Conservation (phyloP, 208 protist species). For the Borovskyia barvae region DNA sequence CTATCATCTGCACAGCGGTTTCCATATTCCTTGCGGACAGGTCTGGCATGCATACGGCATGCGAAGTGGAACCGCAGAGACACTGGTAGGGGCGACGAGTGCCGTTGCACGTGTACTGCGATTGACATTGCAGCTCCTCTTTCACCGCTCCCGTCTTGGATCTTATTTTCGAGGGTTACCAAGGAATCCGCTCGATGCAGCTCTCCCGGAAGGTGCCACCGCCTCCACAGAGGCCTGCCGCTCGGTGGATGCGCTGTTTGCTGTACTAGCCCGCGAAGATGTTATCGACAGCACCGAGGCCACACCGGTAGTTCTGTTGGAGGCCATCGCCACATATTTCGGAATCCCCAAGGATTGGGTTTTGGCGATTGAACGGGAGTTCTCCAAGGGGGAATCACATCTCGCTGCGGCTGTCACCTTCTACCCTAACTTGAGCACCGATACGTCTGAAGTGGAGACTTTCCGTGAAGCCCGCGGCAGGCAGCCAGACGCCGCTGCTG, state of each 20-base stretch:
- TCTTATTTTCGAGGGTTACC: constrained; percentile 40
- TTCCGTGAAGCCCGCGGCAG: constrained; percentile 6
- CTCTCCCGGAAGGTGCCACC: constrained; percentile 12
- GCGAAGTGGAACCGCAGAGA: constrained; percentile 33
- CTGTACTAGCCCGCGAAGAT: constrained; percentile 15
- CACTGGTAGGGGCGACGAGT: constrained; percentile 40
- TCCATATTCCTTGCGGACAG: constrained; percentile 29
- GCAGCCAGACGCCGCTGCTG: not conserved
- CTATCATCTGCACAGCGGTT: constrained; percentile 26
- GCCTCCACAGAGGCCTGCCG: constrained; percentile 13
- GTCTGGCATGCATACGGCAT: constrained; percentile 32
- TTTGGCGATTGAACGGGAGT: constrained; percentile 60
- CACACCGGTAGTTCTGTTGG: constrained; percentile 23
- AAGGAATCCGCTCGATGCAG: constrained; percentile 51
- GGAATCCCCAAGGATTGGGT: constrained; percentile 31
- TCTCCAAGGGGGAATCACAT: constrained; percentile 34
- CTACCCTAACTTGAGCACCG: constrained; percentile 19
- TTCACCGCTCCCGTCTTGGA: constrained; percentile 40
- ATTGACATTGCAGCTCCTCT: constrained; percentile 54
- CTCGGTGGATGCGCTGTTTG: constrained; percentile 35
- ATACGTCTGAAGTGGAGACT: constrained; percentile 6
- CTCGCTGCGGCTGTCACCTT: constrained; percentile 37
- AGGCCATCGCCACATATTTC: constrained; percentile 57
- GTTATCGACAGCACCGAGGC: constrained; percentile 8
- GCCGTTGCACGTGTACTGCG: constrained; percentile 56